phyloP scores from a whole-genome alignment of 2,329 filamentous ascomycete genomes.

The Phialocephala subalpina region DNA sequence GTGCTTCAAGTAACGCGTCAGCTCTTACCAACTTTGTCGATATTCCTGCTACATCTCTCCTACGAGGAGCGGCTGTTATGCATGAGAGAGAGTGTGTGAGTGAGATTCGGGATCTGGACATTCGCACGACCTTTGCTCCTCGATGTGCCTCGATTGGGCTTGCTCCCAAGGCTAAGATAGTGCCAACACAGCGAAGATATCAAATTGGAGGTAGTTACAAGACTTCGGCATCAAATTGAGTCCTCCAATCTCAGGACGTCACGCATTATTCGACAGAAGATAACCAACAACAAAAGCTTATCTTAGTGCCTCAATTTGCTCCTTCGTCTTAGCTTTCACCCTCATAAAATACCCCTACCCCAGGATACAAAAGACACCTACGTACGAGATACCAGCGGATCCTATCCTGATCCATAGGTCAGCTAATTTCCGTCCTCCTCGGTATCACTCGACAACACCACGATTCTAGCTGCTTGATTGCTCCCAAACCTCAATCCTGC shows the following conservation, averaged over 20 bases:
- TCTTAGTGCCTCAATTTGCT: slow-evolving; percentile 11
- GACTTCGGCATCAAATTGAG: neutral
- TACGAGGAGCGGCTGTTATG: no score
- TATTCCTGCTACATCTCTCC: no score
- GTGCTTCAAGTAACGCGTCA: no score
- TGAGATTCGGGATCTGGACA: no score
- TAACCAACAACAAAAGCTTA: neutral
- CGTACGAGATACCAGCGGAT: slow-evolving; percentile 11
- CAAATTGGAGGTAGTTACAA: no score
- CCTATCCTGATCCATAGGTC: slow-evolving; percentile 20
- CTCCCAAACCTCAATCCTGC: slow-evolving; percentile 14
- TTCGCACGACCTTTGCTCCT: no score
- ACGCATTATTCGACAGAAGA: neutral
- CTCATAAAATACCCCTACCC: slow-evolving; percentile 22
- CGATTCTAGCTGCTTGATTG: neutral
- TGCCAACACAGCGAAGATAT: no score
- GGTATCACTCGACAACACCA: slow-evolving; percentile 16
- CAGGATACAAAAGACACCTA: slow-evolving; percentile 11
- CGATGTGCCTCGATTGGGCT: no score
- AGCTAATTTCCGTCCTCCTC: slow-evolving; percentile 9
- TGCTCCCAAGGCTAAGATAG: no score
- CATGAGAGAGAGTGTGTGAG: no score
- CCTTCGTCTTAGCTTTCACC: slow-evolving; percentile 19
- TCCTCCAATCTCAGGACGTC: neutral
- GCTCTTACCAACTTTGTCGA: no score